Base-by-base conservation (phyloP, 1,284 basidiomycete species). In the Singerocomus inundabilis region DNA sequence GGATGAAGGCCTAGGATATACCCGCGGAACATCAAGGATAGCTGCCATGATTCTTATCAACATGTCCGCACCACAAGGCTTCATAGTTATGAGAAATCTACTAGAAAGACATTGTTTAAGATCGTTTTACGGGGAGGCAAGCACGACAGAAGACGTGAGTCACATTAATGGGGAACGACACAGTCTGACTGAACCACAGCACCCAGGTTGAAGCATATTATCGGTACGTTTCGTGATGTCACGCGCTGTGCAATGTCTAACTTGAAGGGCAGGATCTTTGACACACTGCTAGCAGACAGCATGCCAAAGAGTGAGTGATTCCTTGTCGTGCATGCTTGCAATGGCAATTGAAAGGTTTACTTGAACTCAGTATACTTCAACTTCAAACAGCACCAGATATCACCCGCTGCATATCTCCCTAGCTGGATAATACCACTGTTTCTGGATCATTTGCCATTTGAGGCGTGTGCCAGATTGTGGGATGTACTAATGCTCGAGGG, bases 21-120 rank as follows among this genome's bases (percentile, higher is more conserved):
- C 81, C 11, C 57, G 72, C 49, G 80, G 85, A 9, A 75, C 78
- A n/a, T 79, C 85, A 28, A 85, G 80, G 71, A 78, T 97, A 33
- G 90, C 88, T 10, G 93, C 89, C 1, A 94, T 97, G 87, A 77
- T 97, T 52, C 73, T 98, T 31, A 76, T 98, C 60, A 95, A 90
- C 61, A 88, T 97, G 79, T 74, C 91, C 1, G 71, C 80, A 11
- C 80, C 84, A 32, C 83, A 84, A 63, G 93, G 87, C 0, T 98
- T 98, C 64, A 72, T 93, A 46, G 84, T 88, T 5, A 83, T 98
- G 75, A 76, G 92, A 51, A 99, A 99, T 69, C 72, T 99, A 26
- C 71, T 97, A 50, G 87, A 93, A 64, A 79, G 93, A 49, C 89
- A 93, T 64, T 91, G 88, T 64, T 68, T 96, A 64, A 82, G 88